A percentile compares a stretch with the other conserved stretches of the same genome.
Conservation (phyloP, 768 basidiomycete species). For the Hortiboletus flavorubellus region DNA sequence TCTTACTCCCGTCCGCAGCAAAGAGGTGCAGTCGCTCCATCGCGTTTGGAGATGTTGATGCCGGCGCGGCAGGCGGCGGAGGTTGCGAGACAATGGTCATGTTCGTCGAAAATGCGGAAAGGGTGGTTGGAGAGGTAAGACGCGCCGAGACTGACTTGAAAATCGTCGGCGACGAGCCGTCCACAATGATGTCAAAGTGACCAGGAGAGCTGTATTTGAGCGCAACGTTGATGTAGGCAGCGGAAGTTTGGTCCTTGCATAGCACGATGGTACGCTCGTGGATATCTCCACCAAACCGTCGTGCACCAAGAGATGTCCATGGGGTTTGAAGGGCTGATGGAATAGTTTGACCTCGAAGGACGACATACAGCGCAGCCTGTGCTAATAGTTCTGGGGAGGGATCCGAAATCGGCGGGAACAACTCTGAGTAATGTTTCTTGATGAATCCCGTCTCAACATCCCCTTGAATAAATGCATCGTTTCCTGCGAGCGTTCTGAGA, state of each 20-base stretch:
- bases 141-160: slow-evolving; percentile 56
- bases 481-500: slow-evolving; percentile 70
- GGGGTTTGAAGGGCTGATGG: slow-evolving; percentile 42
- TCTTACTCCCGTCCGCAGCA: slow-evolving; percentile 52
- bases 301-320: slow-evolving; percentile 67
- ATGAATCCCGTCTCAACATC: slow-evolving; percentile 95
- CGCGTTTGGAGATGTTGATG: slow-evolving; percentile 50
- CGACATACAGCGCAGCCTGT: slow-evolving; percentile 75
- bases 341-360: slow-evolving; percentile 55
- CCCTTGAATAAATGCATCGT: slow-evolving; percentile 69
- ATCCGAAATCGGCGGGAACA: slow-evolving; percentile 66
- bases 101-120: slow-evolving; percentile 46
- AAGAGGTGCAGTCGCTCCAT: slow-evolving; percentile 81
- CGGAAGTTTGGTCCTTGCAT: slow-evolving; percentile 50
- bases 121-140: slow-evolving; percentile 50
- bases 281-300: slow-evolving; percentile 74
- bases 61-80: slow-evolving; percentile 50
- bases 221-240: slow-evolving; percentile 36
- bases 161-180: slow-evolving; percentile 24
- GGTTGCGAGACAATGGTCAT: slow-evolving; percentile 77
- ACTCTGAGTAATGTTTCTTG: slow-evolving; percentile 76
- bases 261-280: slow-evolving; percentile 61
- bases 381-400: slow-evolving; percentile 66
- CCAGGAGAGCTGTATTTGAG: slow-evolving; percentile 42
- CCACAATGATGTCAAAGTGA: slow-evolving; percentile 53